These are phyloP conservation scores for Circinella minor DNA, from an alignment of 371 early-diverging fungal genomes.

Conservation along the genomic window DNA sequence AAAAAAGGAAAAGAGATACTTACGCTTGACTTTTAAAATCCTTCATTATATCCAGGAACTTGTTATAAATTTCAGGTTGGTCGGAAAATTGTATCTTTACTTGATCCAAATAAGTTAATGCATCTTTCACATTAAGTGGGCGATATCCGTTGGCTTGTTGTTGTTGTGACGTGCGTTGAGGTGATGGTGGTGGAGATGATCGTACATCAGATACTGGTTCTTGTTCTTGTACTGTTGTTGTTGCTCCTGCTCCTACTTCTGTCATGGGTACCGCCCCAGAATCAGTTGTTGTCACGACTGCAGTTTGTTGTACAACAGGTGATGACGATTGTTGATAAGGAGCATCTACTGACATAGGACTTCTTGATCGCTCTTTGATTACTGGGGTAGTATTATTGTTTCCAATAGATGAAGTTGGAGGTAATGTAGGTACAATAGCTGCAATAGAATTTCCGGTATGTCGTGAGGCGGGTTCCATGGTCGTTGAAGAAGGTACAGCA, in stretches of 20 bases:
- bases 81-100: constrained; percentile 95
- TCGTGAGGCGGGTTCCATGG: too few species aligned
- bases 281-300: too few species aligned
- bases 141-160: constrained; percentile 29
- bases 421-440: too few species aligned
- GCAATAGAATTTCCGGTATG: too few species aligned
- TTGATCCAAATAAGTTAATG: constrained; percentile 96
- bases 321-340: too few species aligned
- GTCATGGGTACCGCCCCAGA: too few species aligned
- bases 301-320: too few species aligned
- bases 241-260: not conserved
- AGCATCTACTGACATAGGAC: too few species aligned
- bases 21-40: constrained; percentile 98
- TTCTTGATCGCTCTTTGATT: too few species aligned
- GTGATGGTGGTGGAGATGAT: constrained; percentile 9
- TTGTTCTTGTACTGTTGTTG: not conserved
- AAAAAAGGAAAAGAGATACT: constrained; percentile 21
- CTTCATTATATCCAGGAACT: constrained; percentile 99
- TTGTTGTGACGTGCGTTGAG: not conserved
- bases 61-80: constrained; percentile 95
- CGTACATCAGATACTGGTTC: not conserved
- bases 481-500: too few species aligned
- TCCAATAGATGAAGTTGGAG: too few species aligned
- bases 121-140: constrained; percentile 81
- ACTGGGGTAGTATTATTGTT: too few species aligned